A percentile compares a stretch with the other conserved stretches of the same genome.
phyloP scores from a whole-genome alignment of 2,329 filamentous ascomycete species.

The Hymenoscyphus scutula region DNA sequence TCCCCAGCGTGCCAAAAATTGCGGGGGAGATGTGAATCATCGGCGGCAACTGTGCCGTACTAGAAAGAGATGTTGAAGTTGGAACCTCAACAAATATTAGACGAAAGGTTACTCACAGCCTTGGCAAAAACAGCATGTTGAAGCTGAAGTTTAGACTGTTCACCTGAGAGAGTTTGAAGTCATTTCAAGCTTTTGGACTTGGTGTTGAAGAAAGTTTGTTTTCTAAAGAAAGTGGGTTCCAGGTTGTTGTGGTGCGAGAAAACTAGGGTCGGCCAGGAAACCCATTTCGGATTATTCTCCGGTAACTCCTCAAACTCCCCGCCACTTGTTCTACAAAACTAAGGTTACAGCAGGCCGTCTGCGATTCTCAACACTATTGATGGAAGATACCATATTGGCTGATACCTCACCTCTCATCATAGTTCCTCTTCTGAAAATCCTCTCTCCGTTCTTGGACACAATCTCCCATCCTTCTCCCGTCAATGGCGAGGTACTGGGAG shows the following conservation, averaged over 20 bases:
- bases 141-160: too few relatives aligned
- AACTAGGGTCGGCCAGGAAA: not conserved
- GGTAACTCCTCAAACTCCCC: not conserved
- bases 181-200: not conserved
- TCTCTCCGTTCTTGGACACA: not conserved
- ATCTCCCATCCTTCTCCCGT: not conserved
- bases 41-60: too few relatives aligned
- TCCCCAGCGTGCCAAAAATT: too few relatives aligned
- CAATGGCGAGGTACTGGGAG: not conserved
- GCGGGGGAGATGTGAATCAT: too few relatives aligned
- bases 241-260: not conserved
- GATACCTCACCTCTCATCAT: not conserved
- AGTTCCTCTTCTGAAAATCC: not conserved
- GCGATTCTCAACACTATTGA: slow-evolving; percentile 1
- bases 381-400: not conserved
- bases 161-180: too few relatives aligned
- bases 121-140: too few relatives aligned
- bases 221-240: not conserved
- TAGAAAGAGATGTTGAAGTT: too few relatives aligned
- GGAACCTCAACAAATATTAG: too few relatives aligned
- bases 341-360: not conserved
- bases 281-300: not conserved
- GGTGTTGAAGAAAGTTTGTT: slow-evolving; percentile 2
- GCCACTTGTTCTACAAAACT: not conserved
- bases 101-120: too few relatives aligned